phyloP scores from a whole-genome alignment of 164 flowering plant species.

The Brasenia schreberi region DNA sequence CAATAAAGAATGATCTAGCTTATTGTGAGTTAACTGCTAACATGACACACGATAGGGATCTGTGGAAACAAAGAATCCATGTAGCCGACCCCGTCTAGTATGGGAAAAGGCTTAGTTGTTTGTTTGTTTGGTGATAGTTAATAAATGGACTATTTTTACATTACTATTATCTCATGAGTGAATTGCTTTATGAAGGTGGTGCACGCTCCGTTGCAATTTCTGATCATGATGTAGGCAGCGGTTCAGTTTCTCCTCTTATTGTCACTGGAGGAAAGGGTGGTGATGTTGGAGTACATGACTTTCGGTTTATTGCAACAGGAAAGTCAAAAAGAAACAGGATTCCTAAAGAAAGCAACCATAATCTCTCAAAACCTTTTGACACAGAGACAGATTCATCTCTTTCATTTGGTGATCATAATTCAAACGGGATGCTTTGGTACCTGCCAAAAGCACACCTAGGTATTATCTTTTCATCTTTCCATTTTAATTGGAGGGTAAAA shows the following conservation, averaged over 20 bases:
- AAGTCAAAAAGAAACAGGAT: slow-evolving; percentile 50
- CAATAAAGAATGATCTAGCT: too few relatives aligned
- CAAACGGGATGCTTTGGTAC: slow-evolving; percentile 95
- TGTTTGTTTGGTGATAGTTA: too few relatives aligned
- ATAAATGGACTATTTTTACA: too few relatives aligned
- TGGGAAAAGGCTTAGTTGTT: too few relatives aligned
- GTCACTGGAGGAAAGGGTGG: slow-evolving; percentile 91
- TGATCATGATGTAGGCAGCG: slow-evolving; percentile 77
- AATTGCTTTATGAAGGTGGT: slow-evolving; percentile 51
- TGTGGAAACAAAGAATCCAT: too few relatives aligned
- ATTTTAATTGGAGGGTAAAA: background rate
- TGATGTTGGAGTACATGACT: slow-evolving; percentile 89
- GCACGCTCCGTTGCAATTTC: slow-evolving; percentile 79
- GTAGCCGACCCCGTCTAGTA: too few relatives aligned
- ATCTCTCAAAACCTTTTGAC: slow-evolving; percentile 17
- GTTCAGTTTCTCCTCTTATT: slow-evolving; percentile 83
- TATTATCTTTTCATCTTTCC: slow-evolving; percentile 11
- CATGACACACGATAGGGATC: too few relatives aligned
- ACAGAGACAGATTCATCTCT: slow-evolving; percentile 9
- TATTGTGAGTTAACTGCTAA: too few relatives aligned
- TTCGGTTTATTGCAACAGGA: slow-evolving; percentile 92
- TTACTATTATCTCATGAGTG: background rate
- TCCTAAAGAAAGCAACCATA: slow-evolving; percentile 24
- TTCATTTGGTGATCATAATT: slow-evolving; percentile 45
- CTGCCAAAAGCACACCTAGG: slow-evolving; percentile 97